Conservation (phyloP, 2,329 filamentous ascomycete species). For the Pseudogymnoascus sp. region DNA sequence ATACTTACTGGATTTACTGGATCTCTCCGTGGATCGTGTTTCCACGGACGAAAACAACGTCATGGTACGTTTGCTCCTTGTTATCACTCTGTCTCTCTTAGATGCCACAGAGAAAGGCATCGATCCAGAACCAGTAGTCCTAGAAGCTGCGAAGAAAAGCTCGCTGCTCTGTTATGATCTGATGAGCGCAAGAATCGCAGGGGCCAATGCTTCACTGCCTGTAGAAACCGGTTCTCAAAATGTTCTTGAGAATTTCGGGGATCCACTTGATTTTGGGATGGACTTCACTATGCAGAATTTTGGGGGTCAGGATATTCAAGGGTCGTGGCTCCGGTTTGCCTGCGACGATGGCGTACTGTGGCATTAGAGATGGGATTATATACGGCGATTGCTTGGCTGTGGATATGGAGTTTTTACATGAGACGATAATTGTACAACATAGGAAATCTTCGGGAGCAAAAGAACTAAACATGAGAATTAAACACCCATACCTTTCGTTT, state of each 20-base stretch:
- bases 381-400: not conserved
- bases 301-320: not conserved
- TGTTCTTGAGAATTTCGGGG: not conserved
- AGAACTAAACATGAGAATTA: not conserved
- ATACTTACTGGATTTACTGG: slow-evolving; percentile 25
- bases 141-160: slow-evolving; percentile 17
- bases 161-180: slow-evolving; percentile 16
- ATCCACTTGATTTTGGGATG: not conserved
- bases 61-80: slow-evolving; percentile 36
- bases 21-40: slow-evolving; percentile 29
- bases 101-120: slow-evolving; percentile 25
- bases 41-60: slow-evolving; percentile 38
- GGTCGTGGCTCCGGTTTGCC: not conserved
- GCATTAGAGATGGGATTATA: not conserved
- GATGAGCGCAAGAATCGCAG: slow-evolving; percentile 9
- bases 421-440: not conserved
- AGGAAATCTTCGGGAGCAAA: not conserved
- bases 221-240: not conserved
- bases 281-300: not conserved
- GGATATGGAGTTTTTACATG: not conserved
- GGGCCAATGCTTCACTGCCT: not conserved
- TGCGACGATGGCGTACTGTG: not conserved
- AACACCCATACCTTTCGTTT: not conserved
- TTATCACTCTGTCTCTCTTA: slow-evolving; percentile 34
- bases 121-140: slow-evolving; percentile 13